Conservation (phyloP, 2,329 filamentous ascomycete species). For the Xylaria sp. region DNA sequence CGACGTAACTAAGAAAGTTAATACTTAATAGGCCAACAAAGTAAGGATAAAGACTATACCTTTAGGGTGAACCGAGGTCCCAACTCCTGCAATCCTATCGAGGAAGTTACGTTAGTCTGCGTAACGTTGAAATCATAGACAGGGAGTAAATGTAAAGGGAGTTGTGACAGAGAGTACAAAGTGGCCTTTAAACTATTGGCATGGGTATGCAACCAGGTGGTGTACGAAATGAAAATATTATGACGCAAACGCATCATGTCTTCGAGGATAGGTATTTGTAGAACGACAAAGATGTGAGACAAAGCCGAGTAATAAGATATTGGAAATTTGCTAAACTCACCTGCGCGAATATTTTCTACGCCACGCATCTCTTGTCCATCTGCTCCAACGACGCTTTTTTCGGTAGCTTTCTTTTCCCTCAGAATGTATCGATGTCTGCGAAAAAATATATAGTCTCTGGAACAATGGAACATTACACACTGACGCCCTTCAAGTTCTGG, state of each 20-base stretch:
- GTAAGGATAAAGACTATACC: constrained; percentile 63
- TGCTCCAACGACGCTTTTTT: constrained; percentile 84
- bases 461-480: constrained; percentile 82
- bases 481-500: constrained; percentile 89
- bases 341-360: constrained; percentile 82
- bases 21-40: not conserved
- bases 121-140: not conserved
- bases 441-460: constrained; percentile 94
- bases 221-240: not conserved
- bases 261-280: not conserved
- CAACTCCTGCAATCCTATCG: constrained; percentile 82
- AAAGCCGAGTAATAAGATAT: not conserved
- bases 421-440: constrained; percentile 92
- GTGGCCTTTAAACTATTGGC: not conserved
- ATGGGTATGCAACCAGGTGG: not conserved
- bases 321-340: constrained; percentile 35
- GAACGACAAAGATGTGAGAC: not conserved
- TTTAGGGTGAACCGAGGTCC: constrained; percentile 84
- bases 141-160: not conserved
- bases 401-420: constrained; percentile 84
- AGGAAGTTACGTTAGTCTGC: constrained; percentile 31
- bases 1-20: constrained; percentile 55
- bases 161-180: not conserved
- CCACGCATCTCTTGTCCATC: constrained; percentile 88
- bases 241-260: not conserved